Evolutionary conservation across 768 basidiomycete genomes (phyloP).

Genomic region (Agaricus bisporus): DNA sequence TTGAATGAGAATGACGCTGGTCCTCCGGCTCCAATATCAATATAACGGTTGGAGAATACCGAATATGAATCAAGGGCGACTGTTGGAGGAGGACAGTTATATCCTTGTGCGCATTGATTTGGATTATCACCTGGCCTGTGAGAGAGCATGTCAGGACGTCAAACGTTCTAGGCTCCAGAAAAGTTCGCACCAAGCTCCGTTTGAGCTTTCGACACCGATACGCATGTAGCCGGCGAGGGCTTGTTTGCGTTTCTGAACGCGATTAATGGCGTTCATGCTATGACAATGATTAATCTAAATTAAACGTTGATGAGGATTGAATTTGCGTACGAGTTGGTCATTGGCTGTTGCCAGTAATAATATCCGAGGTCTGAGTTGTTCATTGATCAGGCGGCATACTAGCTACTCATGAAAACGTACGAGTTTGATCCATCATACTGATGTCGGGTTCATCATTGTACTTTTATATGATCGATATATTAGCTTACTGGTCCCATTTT

Average conservation of each 20-base stretch:
- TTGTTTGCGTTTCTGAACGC: constrained; percentile 49
- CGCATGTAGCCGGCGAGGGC: constrained; percentile 56
- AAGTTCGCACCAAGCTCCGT: constrained; percentile 46
- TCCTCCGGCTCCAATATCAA: constrained; percentile 61
- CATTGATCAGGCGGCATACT: not conserved
- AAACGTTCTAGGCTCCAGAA: not conserved
- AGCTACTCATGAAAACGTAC: constrained; percentile 17
- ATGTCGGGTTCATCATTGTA: not conserved
- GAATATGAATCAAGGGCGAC: constrained; percentile 51
- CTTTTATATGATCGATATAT: not conserved
- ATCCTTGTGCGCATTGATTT: constrained; percentile 44
- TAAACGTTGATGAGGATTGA: too few species aligned
- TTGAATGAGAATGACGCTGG: constrained; percentile 51
- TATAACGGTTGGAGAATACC: constrained; percentile 43
- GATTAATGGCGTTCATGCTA: constrained; percentile 48
- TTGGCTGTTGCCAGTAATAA: constrained; percentile 67
- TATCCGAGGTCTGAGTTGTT: constrained; percentile 40
- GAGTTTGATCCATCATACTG: constrained; percentile 69
- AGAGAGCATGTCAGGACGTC: not conserved
- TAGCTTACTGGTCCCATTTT: constrained; percentile 57
- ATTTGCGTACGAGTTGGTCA: constrained; percentile 45
- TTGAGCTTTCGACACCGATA: constrained; percentile 53
- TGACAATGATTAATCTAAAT: not conserved
- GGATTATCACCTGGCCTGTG: constrained; percentile 60
- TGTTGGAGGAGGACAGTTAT: constrained; percentile 42